Base-by-base conservation (phyloP, 176 grass and related monocot genomes). In the Raddia guianensis region DNA sequence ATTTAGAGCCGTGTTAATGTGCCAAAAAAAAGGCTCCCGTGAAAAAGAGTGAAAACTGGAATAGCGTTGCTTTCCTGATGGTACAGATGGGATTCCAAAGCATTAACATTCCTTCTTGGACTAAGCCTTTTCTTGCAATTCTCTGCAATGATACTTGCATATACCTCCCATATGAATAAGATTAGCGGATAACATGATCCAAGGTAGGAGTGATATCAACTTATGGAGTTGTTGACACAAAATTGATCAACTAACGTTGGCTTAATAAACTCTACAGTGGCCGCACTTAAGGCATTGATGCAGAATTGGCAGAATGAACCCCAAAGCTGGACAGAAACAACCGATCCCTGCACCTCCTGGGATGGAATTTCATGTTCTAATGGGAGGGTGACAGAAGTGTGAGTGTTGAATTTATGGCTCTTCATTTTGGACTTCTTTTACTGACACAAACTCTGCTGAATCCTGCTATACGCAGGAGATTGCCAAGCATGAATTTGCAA, bases 331-430 rank as follows among this genome's bases (percentile, higher is more conserved):
- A 58, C 80, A 57, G 67, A 81, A 60, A 86, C 90, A 5, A 59
- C 61, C 7, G 90, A 98, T 86, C 90, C 92, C 42, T 98, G 95
- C 40, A 82, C 54, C 49, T 81, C 81, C 62, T 98, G 95, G 95
- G 92, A 95, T 54, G 95, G 95, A 81, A 92, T 98, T 83, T 44
- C 68, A 34, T 98, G 95, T 84, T 55, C 12, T 58, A 86, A 81
- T 59, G 84, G 83, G 49, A 92, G 90, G 75, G 79, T 98, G 51
- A 93, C 84, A 83, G 54, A 70, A 83, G 15, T 97, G 94, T 97
- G 47, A 82, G 91, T 80, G 12, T 16, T 64, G 18, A 63, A 72
- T 48, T 68, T 16, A 83, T 61, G 21, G 21, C 18, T 80, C 35
- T n/a, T 86, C 37, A 66, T 62, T 56, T 71, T 73, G n/a, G 50